Evolutionary conservation across 768 basidiomycete genomes (phyloP), one percentile per base, ranked within the genome.

Genomic region (Auricularia auricula-judae): DNA sequence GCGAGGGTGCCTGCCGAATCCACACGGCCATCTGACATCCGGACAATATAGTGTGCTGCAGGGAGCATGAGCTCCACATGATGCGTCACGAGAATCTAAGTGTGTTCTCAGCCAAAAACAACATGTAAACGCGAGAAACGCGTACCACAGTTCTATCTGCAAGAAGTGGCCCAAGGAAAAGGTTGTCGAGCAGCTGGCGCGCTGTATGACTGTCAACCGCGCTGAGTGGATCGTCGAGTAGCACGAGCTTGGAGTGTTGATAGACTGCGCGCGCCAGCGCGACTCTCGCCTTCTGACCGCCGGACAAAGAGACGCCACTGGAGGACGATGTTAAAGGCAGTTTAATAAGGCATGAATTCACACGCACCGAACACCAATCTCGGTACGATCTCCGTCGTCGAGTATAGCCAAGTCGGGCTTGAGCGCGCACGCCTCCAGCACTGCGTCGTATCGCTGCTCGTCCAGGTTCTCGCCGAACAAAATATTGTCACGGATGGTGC

Each of bases 401-500:
- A 82, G 69, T n/a, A 80, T 76, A 2, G 75, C 75, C 10, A 83
- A 69, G 70, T 83, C 82, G 4, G 78, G 74, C n/a, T 71, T 69
- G 4, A 83, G 71, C 0, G 81, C 81, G 68, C 82, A 82, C 3
- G 76, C 77, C n/a, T 78, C 74, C n/a, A 80, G 64, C 11, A 79
- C 77, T 18, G 70, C 68, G 1, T 76, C 66, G 67, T 80, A 80
- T 54, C 76, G 73, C 47, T 74, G 72, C 23, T 75, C 72, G 35
- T 82, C 80, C 66, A 78, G 84, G 1, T 85, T 84, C 67, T 82
- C 82, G 0, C 89, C 89, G 71, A 93, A 93, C 10, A 90, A 74
- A 70, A 94, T 90, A 70, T 94, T 93, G 47, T 87, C 86, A 67
- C 81, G 84, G 72, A 93, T 89, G 0, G 88, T 86, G 58, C 86